A percentile compares a stretch with the other conserved stretches of the same genome.
phyloP scores from a whole-genome alignment of 2,329 filamentous ascomycete genomes.

The Diaporthe vaccinii region DNA sequence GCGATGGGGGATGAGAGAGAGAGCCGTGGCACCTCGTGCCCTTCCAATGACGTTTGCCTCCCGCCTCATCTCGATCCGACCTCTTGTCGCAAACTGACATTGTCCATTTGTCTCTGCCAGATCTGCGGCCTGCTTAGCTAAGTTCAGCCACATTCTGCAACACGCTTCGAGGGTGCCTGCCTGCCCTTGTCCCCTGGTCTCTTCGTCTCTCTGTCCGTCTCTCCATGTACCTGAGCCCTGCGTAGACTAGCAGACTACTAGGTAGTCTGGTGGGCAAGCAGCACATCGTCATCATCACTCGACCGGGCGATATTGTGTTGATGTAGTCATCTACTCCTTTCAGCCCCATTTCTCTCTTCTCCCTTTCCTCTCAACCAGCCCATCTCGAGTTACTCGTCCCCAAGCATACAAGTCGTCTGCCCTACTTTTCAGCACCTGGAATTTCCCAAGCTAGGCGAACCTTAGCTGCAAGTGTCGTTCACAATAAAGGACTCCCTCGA shows the following conservation, averaged over 20 bases:
- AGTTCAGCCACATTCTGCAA: neutral
- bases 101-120: neutral
- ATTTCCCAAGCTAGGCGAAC: neutral
- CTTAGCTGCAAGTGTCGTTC: neutral
- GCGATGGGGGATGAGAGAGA: neutral
- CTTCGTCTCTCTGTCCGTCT: neutral
- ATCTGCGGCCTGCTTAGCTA: neutral
- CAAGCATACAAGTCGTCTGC: neutral
- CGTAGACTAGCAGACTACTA: neutral
- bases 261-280: neutral
- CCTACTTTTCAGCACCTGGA: neutral
- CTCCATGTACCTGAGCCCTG: neutral
- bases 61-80: slow-evolving; percentile 11
- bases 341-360: neutral
- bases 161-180: neutral
- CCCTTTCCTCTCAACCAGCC: neutral
- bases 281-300: neutral
- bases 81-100: neutral
- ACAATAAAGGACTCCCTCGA: too few relatives aligned
- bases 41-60: slow-evolving; percentile 11
- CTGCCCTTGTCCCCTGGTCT: neutral
- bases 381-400: neutral
- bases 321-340: neutral
- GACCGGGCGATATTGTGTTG: neutral
- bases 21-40: slow-evolving; percentile 8